Evolutionary conservation across 495 filamentous ascomycete genomes (phyloP), one percentile per base, ranked within the genome.

Genomic region (Tuber indicum): DNA sequence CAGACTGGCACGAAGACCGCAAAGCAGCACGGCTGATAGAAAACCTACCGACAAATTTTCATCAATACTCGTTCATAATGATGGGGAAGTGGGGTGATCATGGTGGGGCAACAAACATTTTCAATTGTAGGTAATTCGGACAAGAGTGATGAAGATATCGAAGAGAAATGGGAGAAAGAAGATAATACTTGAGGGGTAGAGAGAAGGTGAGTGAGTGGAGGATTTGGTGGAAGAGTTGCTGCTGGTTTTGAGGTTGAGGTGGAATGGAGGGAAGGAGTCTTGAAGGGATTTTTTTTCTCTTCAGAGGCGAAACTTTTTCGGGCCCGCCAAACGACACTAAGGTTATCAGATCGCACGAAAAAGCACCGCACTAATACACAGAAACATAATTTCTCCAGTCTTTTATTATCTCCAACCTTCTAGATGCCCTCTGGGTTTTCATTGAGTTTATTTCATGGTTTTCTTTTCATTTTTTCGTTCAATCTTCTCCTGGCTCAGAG

Each of bases 11-110:
- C 32, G 74, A 45, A 36, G 81, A 81, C 49, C 77, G 71, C 47
- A 79, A 66, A 32, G 81, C 78, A 49, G 82, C 66, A 43, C 81
- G 81, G 66, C 81, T 81, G 75, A 83, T 78, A 81, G 81, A 81
- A 47, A 83, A 83, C 81, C 81, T 83, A 42, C 43, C 39, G 14
- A 49, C 52, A 70, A n/a, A 32, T 58, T 71, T 45, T 36, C 58
- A 66, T 66, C 58, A 66, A 36, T 66, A 36, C 58, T 0, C 7
- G n/a, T 14, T 36, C 58, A 66, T 36, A 66, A 32, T 47, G 10
- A 73, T 80, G 23, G 69, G 41, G 39, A 70, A 43, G 75, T 46
- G 42, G 19, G 43, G 41, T 43, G 41, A 73, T 32, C 17, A 46
- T 41, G 26, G 36, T 71, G 71, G 74, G 71, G 70, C 71, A 80